Conservation (phyloP, 768 basidiomycete genomes). For the Cyathus striatus region DNA sequence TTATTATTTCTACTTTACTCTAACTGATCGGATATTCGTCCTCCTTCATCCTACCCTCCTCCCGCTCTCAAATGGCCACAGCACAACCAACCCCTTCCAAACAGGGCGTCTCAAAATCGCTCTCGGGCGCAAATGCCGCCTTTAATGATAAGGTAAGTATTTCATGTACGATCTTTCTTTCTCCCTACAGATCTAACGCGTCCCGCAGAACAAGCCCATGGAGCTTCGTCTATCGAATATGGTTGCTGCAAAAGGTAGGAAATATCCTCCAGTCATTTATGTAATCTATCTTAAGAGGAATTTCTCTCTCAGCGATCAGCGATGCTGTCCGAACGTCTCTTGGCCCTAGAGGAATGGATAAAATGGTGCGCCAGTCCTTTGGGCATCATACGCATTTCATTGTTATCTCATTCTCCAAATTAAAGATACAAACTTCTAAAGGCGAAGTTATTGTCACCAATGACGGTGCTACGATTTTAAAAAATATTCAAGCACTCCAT, state of each 20-base stretch:
- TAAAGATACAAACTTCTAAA: constrained; percentile 90
- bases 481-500: constrained; percentile 92
- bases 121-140: constrained; percentile 63
- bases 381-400: constrained; percentile 4
- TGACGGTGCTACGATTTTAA: constrained; percentile 96
- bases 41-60: background rate
- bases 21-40: background rate
- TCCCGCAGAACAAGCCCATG: constrained; percentile 88
- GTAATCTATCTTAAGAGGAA: constrained; percentile 7
- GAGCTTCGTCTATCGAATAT: constrained; percentile 96
- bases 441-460: constrained; percentile 98
- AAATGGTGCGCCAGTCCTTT: too few relatives aligned
- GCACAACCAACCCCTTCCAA: constrained; percentile 27
- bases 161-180: constrained; percentile 2
- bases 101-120: constrained; percentile 35
- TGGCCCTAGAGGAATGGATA: constrained; percentile 98
- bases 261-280: constrained; percentile 4
- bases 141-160: constrained; percentile 84
- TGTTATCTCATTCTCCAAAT: constrained; percentile 5
- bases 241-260: constrained; percentile 92
- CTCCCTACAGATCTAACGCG: constrained; percentile 16
- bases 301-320: constrained; percentile 68
- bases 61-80: constrained; percentile 25
- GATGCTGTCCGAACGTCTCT: constrained; percentile 96
- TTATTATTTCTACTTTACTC: too few relatives aligned